A percentile compares a stretch with the other conserved stretches of the same genome.
These are phyloP conservation scores for Spizellomyces sp. DNA, from an alignment of 192 early-diverging fungal species.

Conservation along the genomic window DNA sequence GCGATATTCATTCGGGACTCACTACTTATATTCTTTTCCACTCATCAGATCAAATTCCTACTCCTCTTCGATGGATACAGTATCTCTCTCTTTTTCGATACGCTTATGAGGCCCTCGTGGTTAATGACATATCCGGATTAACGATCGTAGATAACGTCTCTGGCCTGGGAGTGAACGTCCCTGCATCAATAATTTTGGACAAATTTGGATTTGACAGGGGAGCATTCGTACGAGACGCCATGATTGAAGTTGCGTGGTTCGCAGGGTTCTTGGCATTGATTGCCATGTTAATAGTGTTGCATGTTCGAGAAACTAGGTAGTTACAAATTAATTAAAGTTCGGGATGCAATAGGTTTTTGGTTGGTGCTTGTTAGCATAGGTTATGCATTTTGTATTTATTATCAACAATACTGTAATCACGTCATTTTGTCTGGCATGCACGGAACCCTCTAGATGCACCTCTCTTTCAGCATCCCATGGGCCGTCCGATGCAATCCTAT, in stretches of 20 bases:
- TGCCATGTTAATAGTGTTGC: constrained; percentile 7
- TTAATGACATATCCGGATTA: constrained; percentile 54
- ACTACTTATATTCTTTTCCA: neutral
- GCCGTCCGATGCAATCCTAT: neutral
- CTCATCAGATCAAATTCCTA: constrained; percentile 53
- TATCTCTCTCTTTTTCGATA: constrained; percentile 74
- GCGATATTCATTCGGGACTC: neutral
- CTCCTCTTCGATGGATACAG: constrained; percentile 65
- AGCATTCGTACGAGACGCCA: constrained; percentile 38
- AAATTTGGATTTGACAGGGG: constrained; percentile 50
- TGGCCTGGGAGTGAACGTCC: constrained; percentile 38
- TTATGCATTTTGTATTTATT: too few relatives aligned
- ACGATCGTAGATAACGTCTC: constrained; percentile 42
- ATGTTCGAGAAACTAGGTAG: constrained; percentile 20
- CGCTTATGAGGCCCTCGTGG: constrained; percentile 72
- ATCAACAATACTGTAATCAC: too few relatives aligned
- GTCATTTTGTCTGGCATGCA: too few relatives aligned
- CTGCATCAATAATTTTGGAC: constrained; percentile 35
- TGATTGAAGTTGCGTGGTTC: constrained; percentile 37
- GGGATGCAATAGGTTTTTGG: too few relatives aligned
- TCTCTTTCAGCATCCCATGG: too few relatives aligned
- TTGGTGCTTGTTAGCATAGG: too few relatives aligned
- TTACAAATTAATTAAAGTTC: too few relatives aligned
- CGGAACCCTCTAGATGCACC: too few relatives aligned
- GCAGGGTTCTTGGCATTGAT: constrained; percentile 38